Evolutionary conservation across 495 filamentous ascomycete species (phyloP), one percentile per base, ranked within the genome.

Genomic region (Cercophora samala): DNA sequence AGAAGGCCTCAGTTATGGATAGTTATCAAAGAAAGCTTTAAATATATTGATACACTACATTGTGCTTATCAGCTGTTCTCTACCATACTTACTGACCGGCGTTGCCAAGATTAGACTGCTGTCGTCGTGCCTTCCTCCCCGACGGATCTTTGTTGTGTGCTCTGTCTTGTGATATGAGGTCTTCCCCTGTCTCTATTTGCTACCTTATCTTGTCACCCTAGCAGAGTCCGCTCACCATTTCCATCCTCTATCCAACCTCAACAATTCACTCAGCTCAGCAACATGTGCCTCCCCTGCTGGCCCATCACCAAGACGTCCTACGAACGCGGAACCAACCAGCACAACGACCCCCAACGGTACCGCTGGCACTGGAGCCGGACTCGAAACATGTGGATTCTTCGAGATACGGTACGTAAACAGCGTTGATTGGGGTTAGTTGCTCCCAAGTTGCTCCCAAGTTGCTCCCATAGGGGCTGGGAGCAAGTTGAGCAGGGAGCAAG

Each of bases 241-340:
- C 5, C 8, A 46, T 17, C 2, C 11, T n/a, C 2, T 8, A 13
- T 46, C 37, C 8, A 46, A 46, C 37, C 8, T 9, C 13, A 17
- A 46, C 15, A 5, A 46, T 46, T 13, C 13, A 46, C 37, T 18
- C 37, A 46, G 6, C 3, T 46, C 9, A 65, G 13, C 65, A 75
- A 65, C 4, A 80, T 79, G 76, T 83, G 80, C 65, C 60, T 81
- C 26, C 78, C 79, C 17, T 83, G 78, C 62, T 83, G 77, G 69
- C 73, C 77, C 0, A 79, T 81, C 59, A 68, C 76, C 19, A 77
- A 83, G 42, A 68, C 77, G 58, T 71, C 77, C 37, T 67, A 83
- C 55, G 81, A 83, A 60, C 72, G 73, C 29, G 73, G 75, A 29
- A 62, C 59, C 18, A 58, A 42, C 0, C 63, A 46, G 15, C 66